Evolutionary conservation across 2,329 filamentous ascomycete species (phyloP), one percentile per base, ranked within the genome.

Genomic region (Xylaria sp.): DNA sequence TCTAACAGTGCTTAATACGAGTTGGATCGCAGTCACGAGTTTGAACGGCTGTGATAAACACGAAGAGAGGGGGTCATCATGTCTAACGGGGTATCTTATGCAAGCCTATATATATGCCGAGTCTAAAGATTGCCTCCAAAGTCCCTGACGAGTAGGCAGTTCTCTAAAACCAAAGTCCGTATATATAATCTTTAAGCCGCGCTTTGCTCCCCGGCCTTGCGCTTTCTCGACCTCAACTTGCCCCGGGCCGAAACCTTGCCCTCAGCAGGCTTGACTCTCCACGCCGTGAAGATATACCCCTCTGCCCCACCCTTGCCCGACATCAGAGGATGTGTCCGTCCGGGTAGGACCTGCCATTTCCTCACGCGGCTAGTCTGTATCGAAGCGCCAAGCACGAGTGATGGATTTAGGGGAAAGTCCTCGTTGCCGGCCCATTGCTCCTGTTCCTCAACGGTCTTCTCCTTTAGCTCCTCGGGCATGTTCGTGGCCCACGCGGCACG

Each of bases 321-420:
- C 96, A 99, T 99, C 64, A 97, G 81, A 6, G 96, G 96, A 82
- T 99, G 96, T 61, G 96, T 98, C 62, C 96, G 85, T 0, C 93
- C 93, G 0, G 96, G 96, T 55, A 99, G 80, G 1, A 98, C 94
- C 82, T 99, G 96, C 93, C 93, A 98, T 61, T 88, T 85, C 69
- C 92, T 86, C 4, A 92, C 90, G 14, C 93, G 86, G 56, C 91
- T 92, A 2, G 90, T 96, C 81, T 98, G 94, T 61, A 99, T 84
- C 12, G 86, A 89, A 0, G 93, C 90, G 0, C 91, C 93, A 0
- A 98, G 86, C 3, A 99, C 79, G 60, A 97, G 81, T 2, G 93
- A 92, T 0, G 96, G 96, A 77, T 99, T 96, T 14, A 98, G 80
- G 0, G 93, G 92, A 77, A 97, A 98, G 73, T 97, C 92, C 0